These are phyloP conservation scores for Cicer judaicum DNA, from an alignment of 306 rosid species.

Conservation along the genomic window DNA sequence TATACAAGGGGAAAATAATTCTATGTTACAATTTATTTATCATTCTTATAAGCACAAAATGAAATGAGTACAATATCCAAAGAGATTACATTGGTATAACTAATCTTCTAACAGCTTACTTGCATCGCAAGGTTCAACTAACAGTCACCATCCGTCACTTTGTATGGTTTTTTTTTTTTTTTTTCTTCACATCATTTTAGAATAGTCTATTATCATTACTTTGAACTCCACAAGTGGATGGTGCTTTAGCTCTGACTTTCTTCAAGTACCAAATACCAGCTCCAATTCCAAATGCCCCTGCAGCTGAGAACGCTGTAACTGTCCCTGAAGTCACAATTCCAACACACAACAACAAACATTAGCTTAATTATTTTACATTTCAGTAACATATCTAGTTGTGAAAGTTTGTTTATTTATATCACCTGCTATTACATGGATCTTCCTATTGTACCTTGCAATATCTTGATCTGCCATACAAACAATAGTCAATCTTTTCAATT, in stretches of 20 bases:
- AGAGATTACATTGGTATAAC: not conserved
- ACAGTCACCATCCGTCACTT: not conserved
- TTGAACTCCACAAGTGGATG: constrained; percentile 91
- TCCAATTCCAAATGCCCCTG: constrained; percentile 82
- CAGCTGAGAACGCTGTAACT: constrained; percentile 69
- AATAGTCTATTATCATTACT: constrained; percentile 87
- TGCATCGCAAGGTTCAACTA: not conserved
- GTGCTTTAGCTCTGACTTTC: constrained; percentile 81
- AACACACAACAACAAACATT: constrained; percentile 11
- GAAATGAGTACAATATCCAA: not conserved
- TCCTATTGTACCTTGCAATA: constrained; percentile 53
- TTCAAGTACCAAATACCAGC: constrained; percentile 77
- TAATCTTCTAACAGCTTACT: not conserved
- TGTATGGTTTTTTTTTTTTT: constrained; percentile 17
- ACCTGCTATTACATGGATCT: constrained; percentile 82
- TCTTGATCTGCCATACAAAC: constrained; percentile 65
- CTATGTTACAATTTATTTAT: too few species aligned
- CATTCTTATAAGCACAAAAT: not conserved
- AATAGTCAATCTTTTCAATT: not conserved
- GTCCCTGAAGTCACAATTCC: constrained; percentile 63
- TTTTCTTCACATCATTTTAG: constrained; percentile 48
- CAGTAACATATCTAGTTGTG: not conserved
- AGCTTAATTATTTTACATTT: constrained; percentile 4
- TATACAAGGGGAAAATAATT: too few species aligned
- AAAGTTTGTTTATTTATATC: constrained; percentile 25